Evolutionary conservation across 345 rosid genomes (phyloP).

Genomic region (Citrus maxima): DNA sequence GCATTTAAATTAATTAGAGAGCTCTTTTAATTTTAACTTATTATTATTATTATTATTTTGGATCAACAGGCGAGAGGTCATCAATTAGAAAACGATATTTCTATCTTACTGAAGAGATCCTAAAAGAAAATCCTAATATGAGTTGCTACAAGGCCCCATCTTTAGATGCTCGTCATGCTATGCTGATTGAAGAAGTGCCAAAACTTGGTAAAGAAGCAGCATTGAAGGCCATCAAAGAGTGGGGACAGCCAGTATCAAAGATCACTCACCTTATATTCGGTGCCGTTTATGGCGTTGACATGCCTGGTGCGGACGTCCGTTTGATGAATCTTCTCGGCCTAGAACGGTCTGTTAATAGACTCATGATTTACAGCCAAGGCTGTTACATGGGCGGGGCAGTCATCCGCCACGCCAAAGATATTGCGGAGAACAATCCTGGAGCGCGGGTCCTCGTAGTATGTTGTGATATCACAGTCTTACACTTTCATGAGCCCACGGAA

Average conservation of each 20-base stretch:
- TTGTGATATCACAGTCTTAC: not conserved
- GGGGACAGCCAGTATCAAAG: slow-evolving; percentile 34
- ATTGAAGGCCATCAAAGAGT: slow-evolving; percentile 6
- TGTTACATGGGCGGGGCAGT: slow-evolving; percentile 14
- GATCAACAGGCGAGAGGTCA: slow-evolving; percentile 29
- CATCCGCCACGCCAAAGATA: not conserved
- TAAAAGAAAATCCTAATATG: not conserved
- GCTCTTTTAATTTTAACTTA: not conserved
- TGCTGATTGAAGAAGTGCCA: slow-evolving; percentile 23
- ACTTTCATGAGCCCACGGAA: not conserved
- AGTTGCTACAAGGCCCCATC: slow-evolving; percentile 26
- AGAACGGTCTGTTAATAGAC: slow-evolving; percentile 29
- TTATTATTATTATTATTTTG: not conserved
- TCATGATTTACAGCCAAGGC: slow-evolving; percentile 35
- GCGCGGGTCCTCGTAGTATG: not conserved
- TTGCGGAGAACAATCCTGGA: not conserved
- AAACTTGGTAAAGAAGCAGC: slow-evolving; percentile 42
- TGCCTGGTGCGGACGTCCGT: slow-evolving; percentile 42
- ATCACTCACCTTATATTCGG: slow-evolving; percentile 39
- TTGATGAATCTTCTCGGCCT: slow-evolving; percentile 37
- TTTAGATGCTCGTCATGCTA: slow-evolving; percentile 28
- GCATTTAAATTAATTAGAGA: no score
- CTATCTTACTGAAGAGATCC: slow-evolving; percentile 21
- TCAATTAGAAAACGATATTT: slow-evolving; percentile 11
- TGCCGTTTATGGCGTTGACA: slow-evolving; percentile 29